Base-by-base conservation (phyloP, 2,329 filamentous ascomycete genomes). In the Fusarium coicis region DNA sequence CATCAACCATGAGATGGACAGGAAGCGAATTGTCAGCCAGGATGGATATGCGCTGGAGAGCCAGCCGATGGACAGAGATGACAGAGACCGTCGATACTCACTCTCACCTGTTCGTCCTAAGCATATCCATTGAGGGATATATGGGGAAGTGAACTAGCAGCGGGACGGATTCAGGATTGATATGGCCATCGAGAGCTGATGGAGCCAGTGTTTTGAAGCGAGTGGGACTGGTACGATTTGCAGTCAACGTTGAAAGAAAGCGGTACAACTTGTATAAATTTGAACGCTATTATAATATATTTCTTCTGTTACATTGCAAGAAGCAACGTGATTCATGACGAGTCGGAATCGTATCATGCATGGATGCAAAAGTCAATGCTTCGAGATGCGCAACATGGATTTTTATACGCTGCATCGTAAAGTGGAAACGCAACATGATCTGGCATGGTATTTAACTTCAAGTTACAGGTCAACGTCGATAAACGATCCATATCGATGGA, bases 21-120 rank as follows among this genome's bases (percentile, higher is more conserved):
- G 60, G 28, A 77, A 76, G 67, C 70, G 74, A 6, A 65, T 78
- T 16, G 54, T 67, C 19, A 77, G 75, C 42, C 63, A 65, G 56
- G 76, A 78, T n/a, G 76, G 60, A 16, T 78, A 76, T 59, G 57
- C 70, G 60, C 74, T 78, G 70, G 76, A 78, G 66, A 75, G 70
- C 37, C 73, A 76, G 50, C 57, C 47, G 10, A 53, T n/a, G 23
- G 54, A 19, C 12, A 37, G 42, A 50, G 30, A 73, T 23, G 55
- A 64, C 21, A 49, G 66, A 26, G n/a, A 56, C 23, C 56, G 10
- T 39, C 64, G 64, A 50, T 68, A 63, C 42, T 49, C 69, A n/a
- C 49, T 74, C 49, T 70, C 66, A 19, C 66, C 66, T 44, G 66
- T 46, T 9, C 65, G 66, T 18, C 66, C 66, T 10, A 70, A 69